Percentiles rank a stretch among this genome's conserved stretches.
Conservation (phyloP, 2,329 filamentous ascomycete genomes). For the Neonectria ditissima region DNA sequence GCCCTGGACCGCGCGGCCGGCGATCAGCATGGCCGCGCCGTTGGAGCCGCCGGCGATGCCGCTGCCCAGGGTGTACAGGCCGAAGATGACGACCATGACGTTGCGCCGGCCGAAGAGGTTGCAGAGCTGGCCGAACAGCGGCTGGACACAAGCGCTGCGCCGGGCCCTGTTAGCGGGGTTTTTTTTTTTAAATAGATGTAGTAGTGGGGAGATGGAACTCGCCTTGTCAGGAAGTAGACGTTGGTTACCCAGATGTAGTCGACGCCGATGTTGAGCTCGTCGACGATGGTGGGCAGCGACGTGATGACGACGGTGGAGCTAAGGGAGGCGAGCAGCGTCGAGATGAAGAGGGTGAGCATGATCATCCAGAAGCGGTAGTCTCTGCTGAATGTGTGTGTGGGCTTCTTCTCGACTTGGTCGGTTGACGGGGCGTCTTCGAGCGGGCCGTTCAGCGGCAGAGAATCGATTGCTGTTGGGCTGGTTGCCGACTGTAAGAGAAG, state of each 20-base stretch:
- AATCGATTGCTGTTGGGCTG: background rate
- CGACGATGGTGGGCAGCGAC: constrained; percentile 43
- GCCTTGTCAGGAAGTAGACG: constrained; percentile 43
- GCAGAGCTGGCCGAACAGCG: constrained; percentile 62
- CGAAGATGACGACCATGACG: constrained; percentile 54
- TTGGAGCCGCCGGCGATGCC: constrained; percentile 58
- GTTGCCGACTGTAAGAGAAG: background rate
- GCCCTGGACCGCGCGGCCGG: constrained; percentile 58
- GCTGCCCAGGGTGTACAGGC: constrained; percentile 64
- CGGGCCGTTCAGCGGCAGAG: background rate
- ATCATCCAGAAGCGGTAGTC: constrained; percentile 46
- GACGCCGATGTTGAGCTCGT: constrained; percentile 37
- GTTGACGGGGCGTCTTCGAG: background rate
- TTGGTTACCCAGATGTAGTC: constrained; percentile 48
- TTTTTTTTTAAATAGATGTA: no score
- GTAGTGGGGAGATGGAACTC: background rate
- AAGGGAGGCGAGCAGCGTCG: constrained; percentile 37
- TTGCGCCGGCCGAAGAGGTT: constrained; percentile 65
- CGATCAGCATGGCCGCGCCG: constrained; percentile 57
- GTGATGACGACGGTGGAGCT: constrained; percentile 44
- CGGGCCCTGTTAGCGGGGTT: background rate
- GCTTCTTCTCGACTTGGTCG: background rate
- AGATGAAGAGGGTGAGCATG: constrained; percentile 38
- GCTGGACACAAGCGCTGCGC: constrained; percentile 54
- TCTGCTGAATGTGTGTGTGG: constrained; percentile 23